Evolutionary conservation across 345 rosid genomes (phyloP).

Genomic region (Salix viminalis): DNA sequence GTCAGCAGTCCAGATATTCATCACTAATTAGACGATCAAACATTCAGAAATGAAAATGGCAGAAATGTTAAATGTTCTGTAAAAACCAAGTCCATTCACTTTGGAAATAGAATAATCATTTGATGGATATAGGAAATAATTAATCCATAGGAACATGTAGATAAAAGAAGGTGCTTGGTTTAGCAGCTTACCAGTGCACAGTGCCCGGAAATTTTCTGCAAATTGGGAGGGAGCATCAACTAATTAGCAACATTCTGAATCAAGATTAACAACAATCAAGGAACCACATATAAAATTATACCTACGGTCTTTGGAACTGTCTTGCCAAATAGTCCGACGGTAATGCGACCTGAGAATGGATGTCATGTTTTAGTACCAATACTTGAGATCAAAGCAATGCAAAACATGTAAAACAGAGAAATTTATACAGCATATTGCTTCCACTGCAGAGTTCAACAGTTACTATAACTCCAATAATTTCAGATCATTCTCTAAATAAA

Average conservation of each 20-base stretch:
- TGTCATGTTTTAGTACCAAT: background rate
- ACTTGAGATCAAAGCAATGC: background rate
- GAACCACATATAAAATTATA: conserved; percentile 12
- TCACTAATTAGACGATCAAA: background rate
- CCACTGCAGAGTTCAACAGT: background rate
- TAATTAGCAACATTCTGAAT: conserved; percentile 10
- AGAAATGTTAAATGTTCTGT: background rate
- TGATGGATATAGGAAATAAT: background rate
- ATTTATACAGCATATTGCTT: background rate
- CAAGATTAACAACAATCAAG: background rate
- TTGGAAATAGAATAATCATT: background rate
- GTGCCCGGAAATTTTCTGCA: conserved; percentile 97
- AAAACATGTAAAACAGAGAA: background rate
- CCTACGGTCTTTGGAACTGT: conserved; percentile 92
- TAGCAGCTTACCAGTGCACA: conserved; percentile 71
- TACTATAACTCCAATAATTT: background rate
- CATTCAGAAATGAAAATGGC: background rate
- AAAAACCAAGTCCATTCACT: background rate
- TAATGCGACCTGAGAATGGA: conserved; percentile 66
- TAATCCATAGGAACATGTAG: background rate
- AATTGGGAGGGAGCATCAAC: conserved; percentile 7
- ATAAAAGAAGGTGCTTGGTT: background rate
- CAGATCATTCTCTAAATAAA: too few relatives aligned
- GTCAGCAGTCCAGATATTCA: background rate
- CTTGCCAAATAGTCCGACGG: conserved; percentile 84